Percentiles rank a stretch among this genome's conserved stretches.
Evolutionary conservation across 2,329 filamentous ascomycete genomes (phyloP).

Genomic region (Dryadomyces quercivorus): DNA sequence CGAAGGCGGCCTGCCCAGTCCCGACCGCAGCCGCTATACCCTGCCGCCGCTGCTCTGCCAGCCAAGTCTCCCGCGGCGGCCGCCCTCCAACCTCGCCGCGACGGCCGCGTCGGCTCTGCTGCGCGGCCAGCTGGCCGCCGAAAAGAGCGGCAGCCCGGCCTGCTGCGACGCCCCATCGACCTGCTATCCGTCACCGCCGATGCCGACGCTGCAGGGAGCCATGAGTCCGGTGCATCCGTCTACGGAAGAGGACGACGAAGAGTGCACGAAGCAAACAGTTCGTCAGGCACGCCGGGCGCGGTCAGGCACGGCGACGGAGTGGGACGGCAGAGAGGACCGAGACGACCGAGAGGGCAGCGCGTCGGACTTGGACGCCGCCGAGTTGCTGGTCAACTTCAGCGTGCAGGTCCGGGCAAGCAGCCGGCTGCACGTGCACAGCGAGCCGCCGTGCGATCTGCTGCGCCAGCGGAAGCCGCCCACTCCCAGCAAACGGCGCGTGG

Average conservation of each 20-base stretch:
- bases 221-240: background rate
- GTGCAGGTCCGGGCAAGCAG: background rate
- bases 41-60: background rate
- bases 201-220: background rate
- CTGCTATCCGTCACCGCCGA: slow-evolving; percentile 3
- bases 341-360: background rate
- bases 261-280: too few species aligned
- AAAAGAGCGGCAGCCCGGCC: background rate
- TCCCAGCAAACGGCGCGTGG: background rate
- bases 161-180: background rate
- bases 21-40: background rate
- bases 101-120: background rate
- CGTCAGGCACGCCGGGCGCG: too few species aligned
- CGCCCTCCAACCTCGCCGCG: background rate
- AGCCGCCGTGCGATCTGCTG: background rate
- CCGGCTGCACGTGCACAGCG: background rate
- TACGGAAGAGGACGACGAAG: background rate
- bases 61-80: background rate
- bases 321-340: too few species aligned
- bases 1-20: background rate
- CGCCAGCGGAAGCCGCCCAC: background rate
- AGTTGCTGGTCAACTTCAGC: slow-evolving; percentile 7
- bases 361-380: slow-evolving; percentile 4
- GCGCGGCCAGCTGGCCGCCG: background rate
- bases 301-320: background rate